phyloP scores from a whole-genome alignment of 441 rosid genomes.

The Mallotus repandus region DNA sequence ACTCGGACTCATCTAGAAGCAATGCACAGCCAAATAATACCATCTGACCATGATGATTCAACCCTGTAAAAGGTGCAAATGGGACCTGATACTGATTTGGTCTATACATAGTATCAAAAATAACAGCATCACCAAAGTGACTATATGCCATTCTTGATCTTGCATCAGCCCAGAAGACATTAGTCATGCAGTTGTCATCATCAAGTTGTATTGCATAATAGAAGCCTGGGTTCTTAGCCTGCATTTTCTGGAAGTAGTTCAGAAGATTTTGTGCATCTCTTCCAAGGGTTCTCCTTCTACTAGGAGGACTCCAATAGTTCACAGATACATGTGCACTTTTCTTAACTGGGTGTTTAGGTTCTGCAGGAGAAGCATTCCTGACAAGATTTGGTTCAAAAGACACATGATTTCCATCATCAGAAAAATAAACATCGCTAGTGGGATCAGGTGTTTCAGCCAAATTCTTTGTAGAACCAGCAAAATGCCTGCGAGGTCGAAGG shows the following conservation, averaged over 20 bases:
- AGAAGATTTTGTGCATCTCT: conserved; percentile 62
- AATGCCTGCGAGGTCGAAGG: conserved; percentile 58
- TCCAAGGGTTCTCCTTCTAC: conserved; percentile 49
- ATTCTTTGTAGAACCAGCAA: conserved; percentile 47
- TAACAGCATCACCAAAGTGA: conserved; percentile 64
- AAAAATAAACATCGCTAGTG: conserved; percentile 36
- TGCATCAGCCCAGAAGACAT: conserved; percentile 79
- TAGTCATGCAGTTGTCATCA: conserved; percentile 56
- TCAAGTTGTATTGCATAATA: conserved; percentile 72
- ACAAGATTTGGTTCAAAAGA: conserved; percentile 34
- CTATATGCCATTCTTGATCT: conserved; percentile 60
- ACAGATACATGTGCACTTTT: conserved; percentile 32
- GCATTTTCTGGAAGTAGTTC: conserved; percentile 64
- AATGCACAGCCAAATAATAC: conserved; percentile 70
- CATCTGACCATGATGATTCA: conserved; percentile 68
- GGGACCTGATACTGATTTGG: conserved; percentile 65
- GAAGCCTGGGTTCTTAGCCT: conserved; percentile 66
- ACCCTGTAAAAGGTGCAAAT: conserved; percentile 67
- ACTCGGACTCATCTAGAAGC: conserved; percentile 62
- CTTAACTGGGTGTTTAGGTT: conserved; percentile 34
- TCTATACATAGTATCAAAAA: conserved; percentile 61
- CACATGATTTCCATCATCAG: conserved; percentile 38
- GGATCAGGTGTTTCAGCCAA: conserved; percentile 35
- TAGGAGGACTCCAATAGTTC: conserved; percentile 36
- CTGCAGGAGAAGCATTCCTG: conserved; percentile 32